These are phyloP conservation scores for Fagus crenata DNA, from an alignment of 306 rosid genomes.

Conservation along the genomic window DNA sequence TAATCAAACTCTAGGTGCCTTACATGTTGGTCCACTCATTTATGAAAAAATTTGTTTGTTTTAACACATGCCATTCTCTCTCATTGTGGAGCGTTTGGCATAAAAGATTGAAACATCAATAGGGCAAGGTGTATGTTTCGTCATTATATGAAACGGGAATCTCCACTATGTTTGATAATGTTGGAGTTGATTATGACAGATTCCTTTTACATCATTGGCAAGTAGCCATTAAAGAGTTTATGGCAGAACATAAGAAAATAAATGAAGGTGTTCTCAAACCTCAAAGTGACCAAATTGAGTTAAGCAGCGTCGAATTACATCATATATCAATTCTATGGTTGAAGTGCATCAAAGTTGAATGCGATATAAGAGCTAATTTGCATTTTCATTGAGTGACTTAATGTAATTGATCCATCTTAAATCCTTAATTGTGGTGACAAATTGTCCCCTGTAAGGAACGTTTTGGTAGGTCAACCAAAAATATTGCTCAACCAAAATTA, in stretches of 20 bases:
- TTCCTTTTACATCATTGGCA: background rate
- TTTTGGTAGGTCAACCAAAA: background rate
- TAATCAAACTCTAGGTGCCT: background rate
- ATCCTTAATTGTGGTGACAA: background rate
- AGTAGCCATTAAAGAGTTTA: background rate
- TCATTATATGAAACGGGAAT: background rate
- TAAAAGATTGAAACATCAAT: background rate
- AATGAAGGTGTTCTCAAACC: background rate
- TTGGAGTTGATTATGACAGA: background rate
- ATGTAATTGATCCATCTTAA: background rate
- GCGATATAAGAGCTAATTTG: background rate
- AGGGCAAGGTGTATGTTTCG: background rate
- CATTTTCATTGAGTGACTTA: background rate
- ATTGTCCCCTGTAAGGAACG: background rate
- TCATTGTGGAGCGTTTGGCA: background rate
- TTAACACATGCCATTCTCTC: background rate
- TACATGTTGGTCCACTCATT: background rate
- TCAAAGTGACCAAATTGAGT: background rate
- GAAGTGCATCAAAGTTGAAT: background rate
- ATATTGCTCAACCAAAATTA: background rate
- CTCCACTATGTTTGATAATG: background rate
- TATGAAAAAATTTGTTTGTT: background rate
- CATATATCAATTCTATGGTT: background rate
- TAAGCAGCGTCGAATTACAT: too few relatives aligned
- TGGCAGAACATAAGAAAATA: background rate